Conservation (phyloP, 768 basidiomycete species). For the Lactarius akahatsu region DNA sequence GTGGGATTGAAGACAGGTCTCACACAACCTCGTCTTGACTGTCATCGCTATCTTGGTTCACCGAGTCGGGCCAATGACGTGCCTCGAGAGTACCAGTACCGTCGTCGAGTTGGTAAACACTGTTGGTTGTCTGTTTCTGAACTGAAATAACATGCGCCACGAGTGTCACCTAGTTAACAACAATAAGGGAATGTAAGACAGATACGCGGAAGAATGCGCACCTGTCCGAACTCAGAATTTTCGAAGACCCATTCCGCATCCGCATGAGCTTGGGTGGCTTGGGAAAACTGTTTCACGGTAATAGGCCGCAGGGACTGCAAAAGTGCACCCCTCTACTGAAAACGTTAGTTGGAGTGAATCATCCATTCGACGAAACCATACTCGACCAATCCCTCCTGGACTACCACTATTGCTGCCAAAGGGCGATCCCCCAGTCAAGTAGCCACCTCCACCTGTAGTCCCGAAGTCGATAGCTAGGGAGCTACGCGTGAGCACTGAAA, state of each 20-base stretch:
- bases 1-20: conserved; percentile 26
- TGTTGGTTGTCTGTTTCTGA: conserved; percentile 74
- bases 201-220: conserved; percentile 35
- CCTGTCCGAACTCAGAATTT: conserved; percentile 77
- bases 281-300: conserved; percentile 70
- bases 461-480: conserved; percentile 34
- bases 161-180: conserved; percentile 55
- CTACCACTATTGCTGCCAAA: conserved; percentile 56
- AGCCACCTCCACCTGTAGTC: conserved; percentile 52
- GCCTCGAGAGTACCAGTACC: conserved; percentile 79
- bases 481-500: conserved; percentile 42
- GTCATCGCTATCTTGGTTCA: conserved; percentile 52
- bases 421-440: conserved; percentile 59
- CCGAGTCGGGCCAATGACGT: conserved; percentile 78
- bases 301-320: conserved; percentile 65
- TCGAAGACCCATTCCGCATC: conserved; percentile 90
- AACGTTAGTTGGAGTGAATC: conserved; percentile 5
- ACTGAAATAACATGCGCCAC: conserved; percentile 73
- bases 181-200: conserved; percentile 5
- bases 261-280: conserved; percentile 78
- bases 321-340: conserved; percentile 39
- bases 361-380: conserved; percentile 34
- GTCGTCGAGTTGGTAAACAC: conserved; percentile 78
- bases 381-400: conserved; percentile 52
- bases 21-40: conserved; percentile 50